Evolutionary conservation across 1,284 basidiomycete species (phyloP).

Genomic region (Thecaphora thlaspeos): DNA sequence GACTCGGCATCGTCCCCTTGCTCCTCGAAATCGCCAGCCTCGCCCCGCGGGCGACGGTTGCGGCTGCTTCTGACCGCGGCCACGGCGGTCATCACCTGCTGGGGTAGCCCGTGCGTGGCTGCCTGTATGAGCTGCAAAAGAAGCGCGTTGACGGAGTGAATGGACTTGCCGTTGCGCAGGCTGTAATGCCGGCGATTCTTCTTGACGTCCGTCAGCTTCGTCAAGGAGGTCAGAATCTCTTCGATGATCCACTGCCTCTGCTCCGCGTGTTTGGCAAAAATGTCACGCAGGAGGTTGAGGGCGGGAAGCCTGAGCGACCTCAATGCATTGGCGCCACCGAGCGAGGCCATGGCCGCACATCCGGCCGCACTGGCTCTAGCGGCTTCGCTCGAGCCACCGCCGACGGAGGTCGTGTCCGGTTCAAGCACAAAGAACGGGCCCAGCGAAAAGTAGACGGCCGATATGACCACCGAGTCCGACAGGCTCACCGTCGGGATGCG

Average conservation of each 20-base stretch:
- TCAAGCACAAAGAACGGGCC: constrained; percentile 80
- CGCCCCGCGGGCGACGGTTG: background rate
- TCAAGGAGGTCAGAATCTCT: constrained; percentile 84
- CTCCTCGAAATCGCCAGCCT: constrained; percentile 4
- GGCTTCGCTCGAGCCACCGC: constrained; percentile 17
- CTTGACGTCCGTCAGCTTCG: constrained; percentile 83
- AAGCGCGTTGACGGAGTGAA: constrained; percentile 86
- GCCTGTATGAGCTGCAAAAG: constrained; percentile 94
- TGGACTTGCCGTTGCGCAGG: constrained; percentile 65
- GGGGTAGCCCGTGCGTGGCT: constrained; percentile 58
- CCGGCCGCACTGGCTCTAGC: constrained; percentile 23
- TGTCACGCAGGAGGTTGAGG: constrained; percentile 72
- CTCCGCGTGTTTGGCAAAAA: constrained; percentile 83
- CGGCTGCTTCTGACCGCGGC: constrained; percentile 19
- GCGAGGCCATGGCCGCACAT: constrained; percentile 24
- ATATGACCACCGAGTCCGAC: constrained; percentile 66
- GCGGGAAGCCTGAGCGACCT: constrained; percentile 77
- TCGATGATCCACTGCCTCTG: constrained; percentile 95
- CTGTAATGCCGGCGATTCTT: constrained; percentile 74
- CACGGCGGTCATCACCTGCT: constrained; percentile 12
- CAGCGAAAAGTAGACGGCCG: constrained; percentile 84
- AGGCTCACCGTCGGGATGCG: constrained; percentile 60
- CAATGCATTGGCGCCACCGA: constrained; percentile 62
- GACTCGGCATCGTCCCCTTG: background rate
- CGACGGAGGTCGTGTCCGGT: constrained; percentile 61